Base-by-base conservation (phyloP, 148 eudicot species). In the Polygonum maritimum region DNA sequence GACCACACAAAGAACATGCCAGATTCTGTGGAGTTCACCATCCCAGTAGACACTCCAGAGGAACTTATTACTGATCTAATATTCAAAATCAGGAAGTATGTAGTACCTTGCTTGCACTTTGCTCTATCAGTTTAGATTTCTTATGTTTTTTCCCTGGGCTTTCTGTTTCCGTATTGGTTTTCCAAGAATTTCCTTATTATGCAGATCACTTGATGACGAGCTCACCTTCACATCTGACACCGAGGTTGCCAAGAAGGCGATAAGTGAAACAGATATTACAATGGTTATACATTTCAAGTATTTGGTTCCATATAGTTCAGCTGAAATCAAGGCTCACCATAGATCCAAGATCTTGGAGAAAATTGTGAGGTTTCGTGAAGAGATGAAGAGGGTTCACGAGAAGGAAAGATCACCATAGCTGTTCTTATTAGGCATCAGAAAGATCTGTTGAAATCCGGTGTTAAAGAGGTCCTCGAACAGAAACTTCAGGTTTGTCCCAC, bases 151-250 rank as follows among this genome's bases (percentile, higher is more conserved):
- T 0, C 38, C 4, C 0, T 2, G 12, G 22, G 14, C 13, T 5
- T 48, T 10, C 14, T 48, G 51, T 48, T 14, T 22, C 7, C 39
- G 7, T 36, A 21, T 7, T 71, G 48, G n/a, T 19, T 21, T 72
- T 71, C 2, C 15, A 19, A 19, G 26, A 31, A 9, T 60, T 62
- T 22, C 13, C 22, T 72, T 2, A 39, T 54, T 16, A 45, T 45
- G 71, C 18, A 72, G 75, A 45, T 19, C 75, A 41, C 75, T 72
- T 9, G 75, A 72, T 19, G 75, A 72, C 21, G 75, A 72, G 49
- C 18, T 48, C 16, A 35, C 52, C 2, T 72, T 41, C 19, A 36
- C 49, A 51, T 72, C 52, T 10, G 75, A 72, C 51, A 72, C 54
- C 33, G 11, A 8, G 75, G 49, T 72, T 19, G 33, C 35, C 33